Evolutionary conservation across 768 basidiomycete species (phyloP).

Genomic region (Lactifluus volemus): DNA sequence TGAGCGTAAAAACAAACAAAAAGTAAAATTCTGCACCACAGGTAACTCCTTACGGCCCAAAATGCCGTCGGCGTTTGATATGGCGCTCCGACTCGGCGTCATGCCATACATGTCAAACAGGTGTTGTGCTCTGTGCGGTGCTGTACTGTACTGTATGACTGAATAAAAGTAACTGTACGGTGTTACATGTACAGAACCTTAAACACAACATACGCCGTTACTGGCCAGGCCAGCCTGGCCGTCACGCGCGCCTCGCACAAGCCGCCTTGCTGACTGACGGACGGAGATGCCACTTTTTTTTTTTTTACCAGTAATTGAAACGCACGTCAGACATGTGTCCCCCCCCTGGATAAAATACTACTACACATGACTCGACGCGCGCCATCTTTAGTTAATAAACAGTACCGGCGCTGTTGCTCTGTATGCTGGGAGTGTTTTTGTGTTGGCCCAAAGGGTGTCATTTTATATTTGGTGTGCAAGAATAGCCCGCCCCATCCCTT

Average conservation of each 20-base stretch:
- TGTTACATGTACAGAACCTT: background rate
- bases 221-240: background rate
- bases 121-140: background rate
- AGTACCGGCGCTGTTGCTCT: no score
- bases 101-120: background rate
- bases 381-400: no score
- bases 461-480: no score
- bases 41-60: background rate
- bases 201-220: no score
- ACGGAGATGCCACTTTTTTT: background rate
- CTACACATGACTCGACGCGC: background rate
- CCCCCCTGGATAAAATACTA: background rate
- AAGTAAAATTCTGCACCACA: background rate
- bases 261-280: background rate
- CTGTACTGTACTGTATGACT: background rate
- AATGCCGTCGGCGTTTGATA: background rate
- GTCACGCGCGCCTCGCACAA: background rate
- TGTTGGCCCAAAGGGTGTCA: no score
- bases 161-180: background rate
- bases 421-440: no score
- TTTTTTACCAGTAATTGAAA: background rate
- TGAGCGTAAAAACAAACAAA: background rate
- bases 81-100: no score
- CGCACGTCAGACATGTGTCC: conserved; percentile 6
- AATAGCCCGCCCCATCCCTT: no score